These are phyloP conservation scores for Chaetoscypha palmicola DNA, from an alignment of 2,329 filamentous ascomycete species.

Conservation along the genomic window DNA sequence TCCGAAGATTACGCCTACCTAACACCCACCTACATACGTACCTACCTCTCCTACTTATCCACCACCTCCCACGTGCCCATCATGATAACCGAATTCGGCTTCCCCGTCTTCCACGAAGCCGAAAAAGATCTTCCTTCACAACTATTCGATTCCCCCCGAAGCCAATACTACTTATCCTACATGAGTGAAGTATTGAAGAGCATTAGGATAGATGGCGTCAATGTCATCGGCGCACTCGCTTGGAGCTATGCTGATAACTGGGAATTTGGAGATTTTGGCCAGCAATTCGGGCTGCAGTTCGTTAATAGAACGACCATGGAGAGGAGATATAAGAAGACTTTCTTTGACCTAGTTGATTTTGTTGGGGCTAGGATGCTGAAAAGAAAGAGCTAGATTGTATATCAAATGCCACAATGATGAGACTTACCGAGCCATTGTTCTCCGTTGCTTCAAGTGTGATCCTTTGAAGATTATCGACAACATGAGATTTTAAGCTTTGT, in stretches of 20 bases:
- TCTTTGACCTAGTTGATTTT: slow-evolving; percentile 43
- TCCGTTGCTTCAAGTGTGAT: too few species aligned
- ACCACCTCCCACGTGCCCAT: background rate
- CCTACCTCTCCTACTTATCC: slow-evolving; percentile 1
- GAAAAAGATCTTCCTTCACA: background rate
- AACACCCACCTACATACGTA: background rate
- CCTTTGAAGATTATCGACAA: too few species aligned
- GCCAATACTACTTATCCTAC: background rate
- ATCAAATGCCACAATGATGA: too few species aligned
- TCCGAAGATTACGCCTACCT: slow-evolving; percentile 43
- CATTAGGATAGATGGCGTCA: background rate
- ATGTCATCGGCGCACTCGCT: slow-evolving; percentile 1
- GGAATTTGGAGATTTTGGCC: background rate
- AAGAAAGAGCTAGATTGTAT: too few species aligned
- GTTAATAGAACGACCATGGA: slow-evolving; percentile 39
- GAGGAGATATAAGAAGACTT: slow-evolving; percentile 40
- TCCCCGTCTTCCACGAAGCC: background rate
- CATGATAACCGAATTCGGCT: slow-evolving; percentile 38
- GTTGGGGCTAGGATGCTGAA: too few species aligned
- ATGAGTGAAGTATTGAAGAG: background rate
- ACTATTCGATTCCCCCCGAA: background rate
- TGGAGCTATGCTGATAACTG: too few species aligned
- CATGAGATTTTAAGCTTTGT: too few species aligned
- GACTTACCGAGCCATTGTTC: too few species aligned
- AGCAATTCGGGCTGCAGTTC: slow-evolving; percentile 36